These are phyloP conservation scores for Cryptococcus sp. DNA, from an alignment of 1,284 basidiomycete genomes.

Conservation along the genomic window DNA sequence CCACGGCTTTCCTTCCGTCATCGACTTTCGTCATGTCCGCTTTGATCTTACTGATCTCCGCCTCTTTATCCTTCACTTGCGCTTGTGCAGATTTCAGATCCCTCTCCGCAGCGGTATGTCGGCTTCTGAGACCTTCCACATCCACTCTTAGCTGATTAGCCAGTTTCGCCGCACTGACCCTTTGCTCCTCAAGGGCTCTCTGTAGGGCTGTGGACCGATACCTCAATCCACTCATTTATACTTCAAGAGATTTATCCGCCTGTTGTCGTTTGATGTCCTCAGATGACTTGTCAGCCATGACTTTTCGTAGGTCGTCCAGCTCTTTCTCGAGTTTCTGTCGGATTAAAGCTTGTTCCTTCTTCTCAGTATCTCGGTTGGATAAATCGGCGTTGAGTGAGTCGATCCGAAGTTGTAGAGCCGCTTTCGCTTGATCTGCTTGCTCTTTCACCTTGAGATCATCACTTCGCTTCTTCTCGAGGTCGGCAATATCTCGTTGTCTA, in stretches of 20 bases:
- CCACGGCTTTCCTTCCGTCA: conserved; percentile 63
- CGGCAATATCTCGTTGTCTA: conserved; percentile 68
- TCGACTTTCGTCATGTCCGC: conserved; percentile 60
- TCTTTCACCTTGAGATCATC: conserved; percentile 45
- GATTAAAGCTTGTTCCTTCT: conserved; percentile 53
- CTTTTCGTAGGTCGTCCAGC: conserved; percentile 74
- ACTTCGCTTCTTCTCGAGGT: conserved; percentile 59
- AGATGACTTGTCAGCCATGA: conserved; percentile 77
- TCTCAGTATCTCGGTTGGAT: conserved; percentile 60
- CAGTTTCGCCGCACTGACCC: conserved; percentile 29
- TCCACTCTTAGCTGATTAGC: conserved; percentile 46
- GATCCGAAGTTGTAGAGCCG: conserved; percentile 64
- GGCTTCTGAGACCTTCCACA: conserved; percentile 46
- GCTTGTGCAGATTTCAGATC: conserved; percentile 59
- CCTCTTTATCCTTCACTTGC: conserved; percentile 54
- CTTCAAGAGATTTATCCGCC: conserved; percentile 80
- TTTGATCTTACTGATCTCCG: conserved; percentile 53
- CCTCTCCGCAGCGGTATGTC: conserved; percentile 51
- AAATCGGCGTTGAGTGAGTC: conserved; percentile 66
- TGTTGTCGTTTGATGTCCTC: conserved; percentile 81
- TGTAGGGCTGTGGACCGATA: conserved; percentile 53
- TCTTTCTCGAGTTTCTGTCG: conserved; percentile 69
- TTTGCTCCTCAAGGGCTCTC: conserved; percentile 33
- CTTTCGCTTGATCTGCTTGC: conserved; percentile 45
- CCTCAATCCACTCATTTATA: conserved; percentile 73